Conservation (phyloP, 2,329 filamentous ascomycete species). For the Penicillium brevicompactum region DNA sequence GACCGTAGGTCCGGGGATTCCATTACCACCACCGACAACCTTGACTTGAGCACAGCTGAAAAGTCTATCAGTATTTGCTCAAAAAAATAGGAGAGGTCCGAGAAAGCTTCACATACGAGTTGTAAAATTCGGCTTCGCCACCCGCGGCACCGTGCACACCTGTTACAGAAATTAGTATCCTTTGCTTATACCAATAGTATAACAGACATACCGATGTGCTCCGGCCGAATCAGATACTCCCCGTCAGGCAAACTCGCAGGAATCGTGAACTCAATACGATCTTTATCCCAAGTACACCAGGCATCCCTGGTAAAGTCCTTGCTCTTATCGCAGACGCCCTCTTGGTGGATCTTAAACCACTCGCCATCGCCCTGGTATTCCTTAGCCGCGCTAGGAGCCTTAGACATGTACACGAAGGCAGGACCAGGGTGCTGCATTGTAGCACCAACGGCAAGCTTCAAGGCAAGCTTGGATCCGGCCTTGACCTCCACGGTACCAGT, state of each 20-base stretch:
- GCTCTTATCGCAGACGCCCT: conserved; percentile 8
- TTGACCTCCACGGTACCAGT: conserved; percentile 13
- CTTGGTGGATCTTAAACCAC: conserved; percentile 23
- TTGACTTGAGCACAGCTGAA: conserved; percentile 42
- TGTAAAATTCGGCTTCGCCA: not conserved
- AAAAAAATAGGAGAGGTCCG: not conserved
- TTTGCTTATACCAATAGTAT: not conserved
- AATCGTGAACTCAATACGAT: conserved; percentile 36
- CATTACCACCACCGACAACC: conserved; percentile 47
- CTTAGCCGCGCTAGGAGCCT: conserved; percentile 15
- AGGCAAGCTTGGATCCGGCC: conserved; percentile 17
- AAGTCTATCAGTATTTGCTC: not conserved
- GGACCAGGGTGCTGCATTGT: conserved; percentile 25
- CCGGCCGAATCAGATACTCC: conserved; percentile 52
- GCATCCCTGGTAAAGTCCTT: conserved; percentile 9
- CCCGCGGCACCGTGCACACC: not conserved
- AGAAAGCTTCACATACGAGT: not conserved
- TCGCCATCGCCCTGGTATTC: conserved; percentile 17
- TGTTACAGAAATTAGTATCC: not conserved
- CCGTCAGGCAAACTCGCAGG: conserved; percentile 47
- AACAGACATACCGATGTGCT: conserved; percentile 52
- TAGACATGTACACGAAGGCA: conserved; percentile 25
- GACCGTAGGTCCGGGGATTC: conserved; percentile 9
- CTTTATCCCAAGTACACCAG: conserved; percentile 7
- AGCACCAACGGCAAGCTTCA: conserved; percentile 22